These are phyloP conservation scores for Mentha longifolia DNA, from an alignment of 257 asterid species.

Conservation along the genomic window DNA sequence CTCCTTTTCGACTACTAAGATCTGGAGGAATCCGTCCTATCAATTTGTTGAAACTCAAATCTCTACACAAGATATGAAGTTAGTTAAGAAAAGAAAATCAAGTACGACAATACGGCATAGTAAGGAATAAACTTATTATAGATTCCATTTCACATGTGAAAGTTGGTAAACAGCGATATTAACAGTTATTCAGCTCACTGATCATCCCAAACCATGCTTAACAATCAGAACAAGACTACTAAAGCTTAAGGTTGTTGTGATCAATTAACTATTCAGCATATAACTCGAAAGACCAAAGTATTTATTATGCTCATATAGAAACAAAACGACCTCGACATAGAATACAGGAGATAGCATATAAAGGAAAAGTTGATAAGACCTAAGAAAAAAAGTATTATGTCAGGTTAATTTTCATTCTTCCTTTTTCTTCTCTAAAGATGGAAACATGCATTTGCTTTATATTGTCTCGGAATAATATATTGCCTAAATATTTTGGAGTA, in stretches of 20 bases:
- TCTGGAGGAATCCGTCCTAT: slow-evolving; percentile 55
- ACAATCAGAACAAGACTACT: background rate
- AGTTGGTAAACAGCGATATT: background rate
- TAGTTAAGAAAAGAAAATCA: background rate
- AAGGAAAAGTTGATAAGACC: too few species aligned
- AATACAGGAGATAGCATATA: too few species aligned
- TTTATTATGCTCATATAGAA: too few species aligned
- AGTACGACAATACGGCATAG: background rate
- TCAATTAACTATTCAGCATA: too few species aligned
- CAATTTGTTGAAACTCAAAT: slow-evolving; percentile 68
- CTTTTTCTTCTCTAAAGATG: too few species aligned
- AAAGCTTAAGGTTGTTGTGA: background rate
- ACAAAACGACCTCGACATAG: too few species aligned
- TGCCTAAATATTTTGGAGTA: too few species aligned
- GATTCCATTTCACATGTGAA: slow-evolving; percentile 1
- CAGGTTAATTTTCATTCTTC: too few species aligned
- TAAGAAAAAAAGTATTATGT: too few species aligned
- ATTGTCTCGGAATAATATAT: too few species aligned
- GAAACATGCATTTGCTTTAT: too few species aligned
- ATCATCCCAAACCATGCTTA: background rate
- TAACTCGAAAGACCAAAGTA: too few species aligned
- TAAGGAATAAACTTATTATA: background rate
- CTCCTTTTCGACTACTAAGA: slow-evolving; percentile 21
- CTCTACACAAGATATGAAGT: slow-evolving; percentile 46
- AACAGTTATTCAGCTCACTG: background rate